Base-by-base conservation (phyloP, 331 rosid species). In the Erythrophleum ivorense region DNA sequence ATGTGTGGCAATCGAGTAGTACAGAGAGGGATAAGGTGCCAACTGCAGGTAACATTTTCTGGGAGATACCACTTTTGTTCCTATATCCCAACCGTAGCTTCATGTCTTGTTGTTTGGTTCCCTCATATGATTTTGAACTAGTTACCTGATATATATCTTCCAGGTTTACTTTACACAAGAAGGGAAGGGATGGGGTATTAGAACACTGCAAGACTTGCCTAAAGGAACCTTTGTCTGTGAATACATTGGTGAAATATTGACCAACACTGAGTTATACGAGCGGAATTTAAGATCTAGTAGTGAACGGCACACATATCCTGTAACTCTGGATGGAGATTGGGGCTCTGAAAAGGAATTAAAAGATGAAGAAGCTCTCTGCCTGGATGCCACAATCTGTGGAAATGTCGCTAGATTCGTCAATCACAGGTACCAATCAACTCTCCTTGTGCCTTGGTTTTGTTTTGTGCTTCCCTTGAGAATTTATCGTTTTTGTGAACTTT, bases 171-270 rank as follows among this genome's bases (percentile, higher is more conserved):
- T 81, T 78, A 90, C 97, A 81, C 57, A 90, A 34, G 94, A 92
- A 8, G 98, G 90, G 67, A 94, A 91, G 85, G 94, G 94, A 53
- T 94, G 97, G 98, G 98, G 97, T 81, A 92, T 94, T 63, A 92
- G 90, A 38, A 92, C 94, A 60, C 83, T 92, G 55, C 93, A 92
- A 87, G 93, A 86, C 81, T 77, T 94, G 54, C 97, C 97, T 31
- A 91, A 91, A 92, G 98, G 98, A 60, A 84, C 90, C 60, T 94
- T 94, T 88, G 91, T 94, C n/a, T n/a, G n/a, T n/a, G n/a, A n/a
- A n/a, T n/a, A n/a, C n/a, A n/a, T n/a, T n/a, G n/a, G n/a, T n/a
- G 98, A 94, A 75, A 83, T 94, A 73, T 82, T 94, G 77, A 92
- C 97, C 45, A 63, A 69, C 60, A 64, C 76, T 38, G 98, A 94